Conservation (phyloP, 495 filamentous ascomycete genomes). For the Xylaria castorea region DNA sequence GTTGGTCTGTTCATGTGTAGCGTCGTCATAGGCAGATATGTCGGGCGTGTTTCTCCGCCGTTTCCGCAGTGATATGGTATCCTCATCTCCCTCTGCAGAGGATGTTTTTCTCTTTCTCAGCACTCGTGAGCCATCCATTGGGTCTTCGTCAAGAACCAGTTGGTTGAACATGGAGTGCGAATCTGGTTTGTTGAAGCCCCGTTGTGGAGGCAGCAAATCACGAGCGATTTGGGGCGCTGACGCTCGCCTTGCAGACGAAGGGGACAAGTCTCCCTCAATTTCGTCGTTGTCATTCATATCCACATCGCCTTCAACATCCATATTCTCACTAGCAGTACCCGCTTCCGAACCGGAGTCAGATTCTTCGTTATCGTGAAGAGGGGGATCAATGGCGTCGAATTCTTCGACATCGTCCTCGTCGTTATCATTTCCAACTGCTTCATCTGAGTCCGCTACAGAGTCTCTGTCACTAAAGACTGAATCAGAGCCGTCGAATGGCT, state of each 20-base stretch:
- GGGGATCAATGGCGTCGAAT: constrained; percentile 66
- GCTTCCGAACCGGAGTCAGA: constrained; percentile 53
- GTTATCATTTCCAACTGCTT: constrained; percentile 68
- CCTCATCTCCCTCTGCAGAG: constrained; percentile 54
- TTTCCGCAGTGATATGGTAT: constrained; percentile 50
- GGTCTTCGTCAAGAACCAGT: constrained; percentile 78
- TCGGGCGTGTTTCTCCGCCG: constrained; percentile 52
- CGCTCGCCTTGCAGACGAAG: constrained; percentile 48
- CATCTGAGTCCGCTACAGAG: constrained; percentile 70
- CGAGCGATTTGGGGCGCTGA: constrained; percentile 65
- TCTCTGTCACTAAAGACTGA: constrained; percentile 59
- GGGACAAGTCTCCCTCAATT: constrained; percentile 43
- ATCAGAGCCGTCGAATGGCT: constrained; percentile 41
- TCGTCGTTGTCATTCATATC: constrained; percentile 43
- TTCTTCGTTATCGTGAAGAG: constrained; percentile 56
- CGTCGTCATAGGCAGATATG: constrained; percentile 42
- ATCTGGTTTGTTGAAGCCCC: constrained; percentile 71
- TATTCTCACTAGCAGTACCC: constrained; percentile 47
- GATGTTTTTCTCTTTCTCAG: constrained; percentile 84
- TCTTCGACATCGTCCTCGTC: constrained; percentile 83
- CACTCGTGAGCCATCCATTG: constrained; percentile 83
- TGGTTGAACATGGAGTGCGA: constrained; percentile 87
- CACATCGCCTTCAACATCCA: constrained; percentile 37
- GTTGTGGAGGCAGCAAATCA: constrained; percentile 78
- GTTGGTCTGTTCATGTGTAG: constrained; percentile 31